phyloP scores from a whole-genome alignment of 2,329 filamentous ascomycete species.

The Piedraia hortae region DNA sequence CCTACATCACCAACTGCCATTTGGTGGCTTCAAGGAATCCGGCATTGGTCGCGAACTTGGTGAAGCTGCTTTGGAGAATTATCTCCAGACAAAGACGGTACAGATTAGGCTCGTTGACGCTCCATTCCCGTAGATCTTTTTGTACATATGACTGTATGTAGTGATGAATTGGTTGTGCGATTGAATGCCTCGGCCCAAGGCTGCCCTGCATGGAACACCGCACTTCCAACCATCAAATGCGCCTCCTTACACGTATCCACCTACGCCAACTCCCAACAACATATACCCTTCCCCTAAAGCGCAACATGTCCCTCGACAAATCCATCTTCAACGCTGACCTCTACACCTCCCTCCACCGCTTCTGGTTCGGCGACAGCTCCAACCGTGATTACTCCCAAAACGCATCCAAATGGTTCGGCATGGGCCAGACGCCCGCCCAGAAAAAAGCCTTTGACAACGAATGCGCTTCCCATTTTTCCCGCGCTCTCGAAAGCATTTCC shows the following conservation, averaged over 20 bases:
- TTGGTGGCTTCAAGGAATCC: constrained; percentile 24
- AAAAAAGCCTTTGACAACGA: constrained; percentile 13
- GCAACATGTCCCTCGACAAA: no score
- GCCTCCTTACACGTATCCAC: background rate
- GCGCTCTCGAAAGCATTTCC: constrained; percentile 14
- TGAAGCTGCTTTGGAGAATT: constrained; percentile 18
- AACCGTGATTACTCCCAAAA: constrained; percentile 8
- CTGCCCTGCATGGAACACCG: background rate
- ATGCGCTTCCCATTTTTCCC: constrained; percentile 12
- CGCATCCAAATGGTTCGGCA: constrained; percentile 15
- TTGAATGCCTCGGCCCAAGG: background rate
- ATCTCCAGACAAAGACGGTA: constrained; percentile 15
- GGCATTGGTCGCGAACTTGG: constrained; percentile 23
- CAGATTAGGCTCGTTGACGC: constrained; percentile 23
- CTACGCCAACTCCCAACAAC: no score
- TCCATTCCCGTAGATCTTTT: constrained; percentile 18
- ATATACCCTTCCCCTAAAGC: no score
- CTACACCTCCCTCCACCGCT: constrained; percentile 12
- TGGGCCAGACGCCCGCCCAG: constrained; percentile 10
- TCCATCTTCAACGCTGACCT: constrained; percentile 15
- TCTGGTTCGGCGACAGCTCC: constrained; percentile 17
- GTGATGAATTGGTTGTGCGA: constrained; percentile 3
- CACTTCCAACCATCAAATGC: background rate
- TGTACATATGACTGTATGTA: constrained; percentile 5
- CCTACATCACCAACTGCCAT: constrained; percentile 36